Percentiles rank a stretch among this genome's conserved stretches.
Conservation (phyloP, 352 stramenopile species). For the Phytopythium boreale region DNA sequence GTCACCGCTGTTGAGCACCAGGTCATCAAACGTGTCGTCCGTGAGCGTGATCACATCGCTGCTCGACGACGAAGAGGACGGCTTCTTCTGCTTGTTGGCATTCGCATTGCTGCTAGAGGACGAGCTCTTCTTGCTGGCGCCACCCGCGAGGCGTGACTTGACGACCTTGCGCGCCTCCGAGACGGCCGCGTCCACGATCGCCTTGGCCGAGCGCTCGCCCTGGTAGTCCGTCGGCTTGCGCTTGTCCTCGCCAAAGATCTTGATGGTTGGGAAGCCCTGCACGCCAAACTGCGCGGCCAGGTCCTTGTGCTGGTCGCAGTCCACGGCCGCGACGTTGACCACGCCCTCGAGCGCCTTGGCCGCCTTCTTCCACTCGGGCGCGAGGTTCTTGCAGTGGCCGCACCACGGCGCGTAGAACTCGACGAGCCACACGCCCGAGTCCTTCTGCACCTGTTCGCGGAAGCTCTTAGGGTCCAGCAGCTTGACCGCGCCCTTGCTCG, state of each 20-base stretch:
- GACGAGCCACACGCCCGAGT: constrained; percentile 89
- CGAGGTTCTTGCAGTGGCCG: constrained; percentile 93
- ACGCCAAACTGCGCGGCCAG: constrained; percentile 88
- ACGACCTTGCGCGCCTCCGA: constrained; percentile 69
- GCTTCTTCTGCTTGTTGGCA: constrained; percentile 39
- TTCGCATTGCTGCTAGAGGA: constrained; percentile 14
- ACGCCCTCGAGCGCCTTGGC: constrained; percentile 86
- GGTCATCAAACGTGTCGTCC: constrained; percentile 90
- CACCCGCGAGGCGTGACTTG: constrained; percentile 70
- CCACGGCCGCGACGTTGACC: constrained; percentile 85
- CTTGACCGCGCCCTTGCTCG: constrained; percentile 60
- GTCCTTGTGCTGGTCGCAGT: constrained; percentile 78
- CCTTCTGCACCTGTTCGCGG: constrained; percentile 64
- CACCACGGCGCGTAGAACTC: constrained; percentile 96
- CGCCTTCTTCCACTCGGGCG: constrained; percentile 91
- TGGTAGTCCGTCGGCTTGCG: constrained; percentile 72
- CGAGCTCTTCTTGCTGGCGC: constrained; percentile 44
- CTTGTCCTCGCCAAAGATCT: constrained; percentile 89
- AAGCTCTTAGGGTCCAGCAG: constrained; percentile 71
- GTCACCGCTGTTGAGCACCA: constrained; percentile 88
- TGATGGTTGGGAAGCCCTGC: constrained; percentile 93
- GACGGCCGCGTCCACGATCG: constrained; percentile 83
- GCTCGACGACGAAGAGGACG: constrained; percentile 24
- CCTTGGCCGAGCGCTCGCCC: constrained; percentile 75
- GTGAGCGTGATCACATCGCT: constrained; percentile 87